Evolutionary conservation across 2,329 filamentous ascomycete genomes (phyloP).

Genomic region (Hypoxylon sp.): DNA sequence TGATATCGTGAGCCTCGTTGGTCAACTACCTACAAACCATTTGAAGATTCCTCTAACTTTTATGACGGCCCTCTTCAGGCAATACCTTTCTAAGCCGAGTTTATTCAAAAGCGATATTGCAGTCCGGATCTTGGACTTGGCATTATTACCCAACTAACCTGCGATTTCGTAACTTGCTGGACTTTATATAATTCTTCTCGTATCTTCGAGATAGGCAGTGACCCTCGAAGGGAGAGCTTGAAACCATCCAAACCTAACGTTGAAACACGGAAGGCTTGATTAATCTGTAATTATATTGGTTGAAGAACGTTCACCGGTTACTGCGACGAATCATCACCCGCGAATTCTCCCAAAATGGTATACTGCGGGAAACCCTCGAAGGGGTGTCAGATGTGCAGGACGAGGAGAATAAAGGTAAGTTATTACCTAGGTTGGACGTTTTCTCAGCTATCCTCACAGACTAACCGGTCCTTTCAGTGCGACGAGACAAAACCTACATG

Average conservation of each 20-base stretch:
- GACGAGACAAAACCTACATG: constrained; percentile 77
- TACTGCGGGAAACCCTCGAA: constrained; percentile 75
- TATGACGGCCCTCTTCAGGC: not conserved
- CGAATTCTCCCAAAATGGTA: constrained; percentile 63
- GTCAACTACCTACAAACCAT: not conserved
- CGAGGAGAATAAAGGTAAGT: constrained; percentile 78
- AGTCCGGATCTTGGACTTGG: constrained; percentile 11
- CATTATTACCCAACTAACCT: not conserved
- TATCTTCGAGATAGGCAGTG: not conserved
- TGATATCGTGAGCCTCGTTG: constrained; percentile 9
- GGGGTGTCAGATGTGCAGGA: constrained; percentile 82
- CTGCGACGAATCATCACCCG: not conserved
- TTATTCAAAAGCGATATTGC: not conserved
- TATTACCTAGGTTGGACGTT: not conserved
- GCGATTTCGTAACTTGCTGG: not conserved
- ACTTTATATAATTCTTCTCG: not conserved
- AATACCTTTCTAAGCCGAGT: constrained; percentile 1
- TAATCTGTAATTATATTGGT: not conserved
- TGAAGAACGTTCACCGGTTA: constrained; percentile 2
- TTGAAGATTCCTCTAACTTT: constrained; percentile 7
- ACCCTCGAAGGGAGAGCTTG: not conserved
- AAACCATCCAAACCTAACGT: not conserved
- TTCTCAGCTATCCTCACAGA: constrained; percentile 5
- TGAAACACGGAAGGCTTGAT: not conserved
- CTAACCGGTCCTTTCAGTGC: constrained; percentile 62